These are phyloP conservation scores for Gryganskiella cystojenkinii DNA, from an alignment of 192 early-diverging fungal species.

Conservation along the genomic window DNA sequence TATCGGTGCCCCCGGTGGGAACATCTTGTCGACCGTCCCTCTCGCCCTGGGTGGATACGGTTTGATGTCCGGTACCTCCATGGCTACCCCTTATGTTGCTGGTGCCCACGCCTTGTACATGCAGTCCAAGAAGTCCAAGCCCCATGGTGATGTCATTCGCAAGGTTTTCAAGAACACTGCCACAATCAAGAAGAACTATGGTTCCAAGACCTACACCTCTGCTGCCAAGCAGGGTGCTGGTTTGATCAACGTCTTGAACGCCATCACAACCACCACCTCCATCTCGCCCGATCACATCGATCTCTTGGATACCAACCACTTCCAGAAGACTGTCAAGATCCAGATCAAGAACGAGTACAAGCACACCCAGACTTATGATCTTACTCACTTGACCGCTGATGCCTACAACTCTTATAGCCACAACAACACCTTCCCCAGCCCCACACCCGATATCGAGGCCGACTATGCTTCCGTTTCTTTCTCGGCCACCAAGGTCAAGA, in stretches of 20 bases:
- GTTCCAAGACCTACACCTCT: constrained; percentile 22
- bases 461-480: constrained; percentile 49
- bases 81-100: constrained; percentile 56
- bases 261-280: constrained; percentile 19
- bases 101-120: constrained; percentile 49
- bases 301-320: constrained; percentile 29
- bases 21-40: constrained; percentile 22
- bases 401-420: constrained; percentile 33
- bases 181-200: constrained; percentile 12
- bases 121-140: constrained; percentile 22
- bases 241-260: constrained; percentile 36
- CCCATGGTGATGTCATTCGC: constrained; percentile 20
- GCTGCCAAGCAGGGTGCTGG: constrained; percentile 46
- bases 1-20: constrained; percentile 68
- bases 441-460: constrained; percentile 20
- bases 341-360: constrained; percentile 52
- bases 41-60: constrained; percentile 17
- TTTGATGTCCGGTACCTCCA: constrained; percentile 54
- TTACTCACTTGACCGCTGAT: constrained; percentile 53
- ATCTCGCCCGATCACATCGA: constrained; percentile 27
- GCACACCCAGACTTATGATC: constrained; percentile 34
- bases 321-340: constrained; percentile 34
- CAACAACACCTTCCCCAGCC: constrained; percentile 11
- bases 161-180: constrained; percentile 46
- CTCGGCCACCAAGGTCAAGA: constrained; percentile 27